Evolutionary conservation across 805 yeast species (phyloP).

Genomic region (Candida multigemmis): DNA sequence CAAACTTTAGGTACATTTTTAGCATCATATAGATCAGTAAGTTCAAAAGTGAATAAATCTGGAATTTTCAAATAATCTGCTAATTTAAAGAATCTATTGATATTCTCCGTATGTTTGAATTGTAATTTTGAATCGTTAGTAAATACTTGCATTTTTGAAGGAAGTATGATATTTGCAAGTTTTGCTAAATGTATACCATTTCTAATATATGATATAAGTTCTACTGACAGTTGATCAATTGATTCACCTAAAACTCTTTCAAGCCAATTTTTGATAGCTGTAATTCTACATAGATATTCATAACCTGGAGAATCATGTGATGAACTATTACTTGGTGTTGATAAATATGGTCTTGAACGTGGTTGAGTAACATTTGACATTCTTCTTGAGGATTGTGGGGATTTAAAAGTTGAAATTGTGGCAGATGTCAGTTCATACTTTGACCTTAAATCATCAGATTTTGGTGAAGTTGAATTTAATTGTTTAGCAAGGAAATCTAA

Average conservation of each 20-base stretch:
- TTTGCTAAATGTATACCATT: conserved; percentile 85
- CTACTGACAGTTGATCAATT: conserved; percentile 45
- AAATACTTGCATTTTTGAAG: conserved; percentile 48
- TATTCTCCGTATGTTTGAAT: conserved; percentile 89
- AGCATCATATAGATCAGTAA: conserved; percentile 87
- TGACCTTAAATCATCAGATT: conserved; percentile 17
- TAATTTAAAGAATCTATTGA: conserved; percentile 70
- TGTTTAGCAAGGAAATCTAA: conserved; percentile 30
- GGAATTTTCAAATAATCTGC: conserved; percentile 70
- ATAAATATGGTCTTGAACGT: conserved; percentile 10
- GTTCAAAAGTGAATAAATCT: conserved; percentile 79
- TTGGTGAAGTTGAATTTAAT: conserved; percentile 18
- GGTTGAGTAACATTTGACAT: conserved; percentile 4
- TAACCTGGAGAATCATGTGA: conserved; percentile 37
- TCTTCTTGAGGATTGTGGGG: conserved; percentile 15
- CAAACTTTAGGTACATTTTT: conserved; percentile 91
- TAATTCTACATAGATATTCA: conserved; percentile 73
- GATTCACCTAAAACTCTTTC: conserved; percentile 51
- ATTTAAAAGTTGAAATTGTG: conserved; percentile 31
- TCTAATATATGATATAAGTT: conserved; percentile 57
- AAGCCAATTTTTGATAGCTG: conserved; percentile 78
- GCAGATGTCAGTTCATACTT: conserved; percentile 33
- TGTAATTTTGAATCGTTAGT: conserved; percentile 52
- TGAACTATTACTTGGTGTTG: conserved; percentile 19
- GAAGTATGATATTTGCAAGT: conserved; percentile 62